These are phyloP conservation scores for Ascochyta fabae DNA, from an alignment of 2,329 filamentous ascomycete species.

Conservation along the genomic window DNA sequence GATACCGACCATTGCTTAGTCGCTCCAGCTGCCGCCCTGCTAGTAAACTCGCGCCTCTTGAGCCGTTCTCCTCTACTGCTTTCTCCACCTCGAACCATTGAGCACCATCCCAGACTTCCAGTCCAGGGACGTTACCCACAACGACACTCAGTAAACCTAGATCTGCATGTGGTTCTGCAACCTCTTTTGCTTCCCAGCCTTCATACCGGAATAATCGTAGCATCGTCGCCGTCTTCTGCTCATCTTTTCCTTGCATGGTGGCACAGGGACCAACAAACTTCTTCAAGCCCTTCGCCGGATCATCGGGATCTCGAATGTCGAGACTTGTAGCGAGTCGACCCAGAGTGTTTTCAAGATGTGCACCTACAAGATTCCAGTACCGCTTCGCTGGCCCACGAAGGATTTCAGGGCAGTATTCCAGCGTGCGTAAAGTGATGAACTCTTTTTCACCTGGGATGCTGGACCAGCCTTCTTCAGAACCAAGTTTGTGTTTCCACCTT, in stretches of 20 bases:
- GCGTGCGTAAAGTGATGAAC: constrained; percentile 46
- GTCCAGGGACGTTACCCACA: constrained; percentile 44
- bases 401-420: constrained; percentile 41
- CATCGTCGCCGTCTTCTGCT: constrained; percentile 44
- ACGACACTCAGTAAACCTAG: constrained; percentile 45
- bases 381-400: constrained; percentile 36
- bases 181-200: constrained; percentile 42
- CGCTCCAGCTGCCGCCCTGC: constrained; percentile 41
- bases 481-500: constrained; percentile 42
- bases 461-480: constrained; percentile 47
- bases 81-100: constrained; percentile 39
- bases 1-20: constrained; percentile 37
- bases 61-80: constrained; percentile 23
- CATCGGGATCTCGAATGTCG: constrained; percentile 18
- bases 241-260: constrained; percentile 27
- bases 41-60: constrained; percentile 35
- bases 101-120: constrained; percentile 44
- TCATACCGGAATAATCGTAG: constrained; percentile 47
- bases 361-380: constrained; percentile 45
- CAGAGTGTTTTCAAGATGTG: constrained; percentile 33
- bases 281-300: constrained; percentile 24
- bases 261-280: constrained; percentile 38
- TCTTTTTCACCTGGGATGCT: constrained; percentile 48
- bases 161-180: constrained; percentile 48
- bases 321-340: constrained; percentile 33